Conservation (phyloP, 148 eudicot species). For the Hydrangea macrophylla region DNA sequence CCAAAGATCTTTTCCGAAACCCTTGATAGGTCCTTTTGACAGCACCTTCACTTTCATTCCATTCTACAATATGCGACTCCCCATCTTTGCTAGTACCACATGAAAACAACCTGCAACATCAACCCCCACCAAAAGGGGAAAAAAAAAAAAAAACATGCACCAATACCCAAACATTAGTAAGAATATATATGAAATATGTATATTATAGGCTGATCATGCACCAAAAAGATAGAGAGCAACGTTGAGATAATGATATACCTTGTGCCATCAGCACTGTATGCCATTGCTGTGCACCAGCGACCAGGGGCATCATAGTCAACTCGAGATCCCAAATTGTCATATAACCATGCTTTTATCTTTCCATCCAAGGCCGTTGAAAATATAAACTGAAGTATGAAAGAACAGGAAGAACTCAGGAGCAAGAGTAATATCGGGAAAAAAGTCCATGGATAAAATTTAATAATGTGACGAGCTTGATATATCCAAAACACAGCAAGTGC, state of each 20-base stretch:
- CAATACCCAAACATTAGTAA: not conserved
- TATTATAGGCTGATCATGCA: conserved; percentile 6
- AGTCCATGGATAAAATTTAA: not conserved
- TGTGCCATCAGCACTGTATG: conserved; percentile 85
- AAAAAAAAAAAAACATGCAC: too few relatives aligned
- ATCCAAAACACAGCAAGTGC: not conserved
- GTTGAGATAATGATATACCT: conserved; percentile 41
- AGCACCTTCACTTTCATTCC: conserved; percentile 93
- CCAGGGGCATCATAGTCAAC: conserved; percentile 92
- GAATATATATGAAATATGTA: not conserved
- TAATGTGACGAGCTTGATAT: not conserved
- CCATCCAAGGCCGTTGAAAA: conserved; percentile 90
- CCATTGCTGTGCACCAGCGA: conserved; percentile 85
- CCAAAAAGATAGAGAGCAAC: not conserved
- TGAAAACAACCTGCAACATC: conserved; percentile 60
- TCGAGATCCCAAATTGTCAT: conserved; percentile 81
- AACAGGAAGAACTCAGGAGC: conserved; percentile 2
- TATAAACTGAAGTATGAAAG: conserved; percentile 59
- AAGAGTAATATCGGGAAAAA: conserved; percentile 6
- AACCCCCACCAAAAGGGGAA: not conserved
- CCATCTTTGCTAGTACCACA: conserved; percentile 91
- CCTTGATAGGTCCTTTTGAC: conserved; percentile 76
- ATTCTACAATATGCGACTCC: conserved; percentile 83
- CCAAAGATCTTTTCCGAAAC: conserved; percentile 60
- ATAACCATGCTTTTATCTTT: conserved; percentile 90